Percentiles rank a stretch among this genome's conserved stretches.
Evolutionary conservation across 805 yeast species (phyloP).

Genomic region (Cyberlindnera suaveolens): DNA sequence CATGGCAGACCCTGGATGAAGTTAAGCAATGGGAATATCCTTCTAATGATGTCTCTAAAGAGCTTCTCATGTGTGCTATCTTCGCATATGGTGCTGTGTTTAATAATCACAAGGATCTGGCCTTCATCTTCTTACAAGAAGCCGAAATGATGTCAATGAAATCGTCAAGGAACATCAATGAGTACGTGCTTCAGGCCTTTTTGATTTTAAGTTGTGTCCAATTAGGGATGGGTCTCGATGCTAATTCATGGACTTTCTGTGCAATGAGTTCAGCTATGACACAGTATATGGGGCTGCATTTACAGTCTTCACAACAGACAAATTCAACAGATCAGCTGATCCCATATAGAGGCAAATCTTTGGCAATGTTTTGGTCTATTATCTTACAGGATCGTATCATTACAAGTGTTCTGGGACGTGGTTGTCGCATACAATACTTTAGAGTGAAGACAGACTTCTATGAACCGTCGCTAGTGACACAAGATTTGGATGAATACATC

Average conservation of each 20-base stretch:
- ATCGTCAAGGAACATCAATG: conserved; percentile 17
- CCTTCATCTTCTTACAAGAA: conserved; percentile 16
- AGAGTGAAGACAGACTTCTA: conserved; percentile 20
- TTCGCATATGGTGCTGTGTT: conserved; percentile 26
- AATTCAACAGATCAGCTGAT: too few species aligned
- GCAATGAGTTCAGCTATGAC: conserved; percentile 27
- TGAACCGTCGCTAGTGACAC: conserved; percentile 15
- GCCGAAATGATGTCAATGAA: conserved; percentile 14
- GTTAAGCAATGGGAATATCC: conserved; percentile 25
- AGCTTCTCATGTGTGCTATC: conserved; percentile 24
- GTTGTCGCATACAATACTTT: conserved; percentile 28
- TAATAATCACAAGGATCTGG: conserved; percentile 9
- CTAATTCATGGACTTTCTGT: conserved; percentile 27
- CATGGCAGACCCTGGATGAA: conserved; percentile 17
- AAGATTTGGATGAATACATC: neutral
- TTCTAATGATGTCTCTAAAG: conserved; percentile 19
- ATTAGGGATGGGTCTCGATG: conserved; percentile 29
- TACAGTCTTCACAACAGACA: neutral
- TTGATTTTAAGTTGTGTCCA: conserved; percentile 27
- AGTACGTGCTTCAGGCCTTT: conserved; percentile 23
- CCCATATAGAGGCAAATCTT: conserved; percentile 5
- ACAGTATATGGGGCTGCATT: conserved; percentile 25
- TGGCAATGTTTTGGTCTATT: conserved; percentile 25
- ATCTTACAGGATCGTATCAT: conserved; percentile 28
- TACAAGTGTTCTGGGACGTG: conserved; percentile 29